These are phyloP conservation scores for Candida pseudoviswanathii DNA, from an alignment of 1,139 yeast species.

Conservation along the genomic window DNA sequence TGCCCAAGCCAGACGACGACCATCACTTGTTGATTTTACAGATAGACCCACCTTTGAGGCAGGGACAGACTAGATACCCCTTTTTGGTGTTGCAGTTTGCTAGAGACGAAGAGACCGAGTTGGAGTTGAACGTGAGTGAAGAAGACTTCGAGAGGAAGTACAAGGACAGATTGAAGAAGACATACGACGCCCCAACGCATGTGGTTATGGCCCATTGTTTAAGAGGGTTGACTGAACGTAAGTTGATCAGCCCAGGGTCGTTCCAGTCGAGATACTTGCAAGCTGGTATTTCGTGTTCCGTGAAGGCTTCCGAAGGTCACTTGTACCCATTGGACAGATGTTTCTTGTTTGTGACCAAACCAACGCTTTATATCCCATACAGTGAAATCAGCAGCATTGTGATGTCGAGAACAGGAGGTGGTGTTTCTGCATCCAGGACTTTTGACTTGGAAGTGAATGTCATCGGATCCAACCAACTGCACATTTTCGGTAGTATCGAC, in stretches of 20 bases:
- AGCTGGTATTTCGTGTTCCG: slow-evolving; percentile 88
- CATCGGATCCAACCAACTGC: slow-evolving; percentile 66
- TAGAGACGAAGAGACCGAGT: slow-evolving; percentile 87
- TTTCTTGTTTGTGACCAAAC: slow-evolving; percentile 88
- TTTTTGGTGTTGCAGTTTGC: slow-evolving; percentile 88
- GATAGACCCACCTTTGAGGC: slow-evolving; percentile 85
- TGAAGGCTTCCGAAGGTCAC: slow-evolving; percentile 94
- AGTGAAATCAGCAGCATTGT: slow-evolving; percentile 75
- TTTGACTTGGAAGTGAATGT: slow-evolving; percentile 86
- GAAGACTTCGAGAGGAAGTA: slow-evolving; percentile 78
- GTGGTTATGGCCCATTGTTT: slow-evolving; percentile 87
- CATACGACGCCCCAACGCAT: slow-evolving; percentile 82
- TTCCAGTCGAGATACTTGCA: slow-evolving; percentile 72
- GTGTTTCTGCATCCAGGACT: slow-evolving; percentile 80
- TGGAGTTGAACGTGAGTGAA: slow-evolving; percentile 83
- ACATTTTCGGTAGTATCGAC: slow-evolving; percentile 85
- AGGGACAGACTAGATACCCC: slow-evolving; percentile 97
- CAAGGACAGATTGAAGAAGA: slow-evolving; percentile 72
- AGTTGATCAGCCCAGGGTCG: slow-evolving; percentile 84
- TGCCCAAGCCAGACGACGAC: slow-evolving; percentile 92
- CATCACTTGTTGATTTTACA: slow-evolving; percentile 88
- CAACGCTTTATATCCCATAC: slow-evolving; percentile 89
- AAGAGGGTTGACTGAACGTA: slow-evolving; percentile 86
- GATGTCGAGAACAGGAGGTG: slow-evolving; percentile 87
- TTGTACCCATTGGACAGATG: slow-evolving; percentile 90